Conservation (phyloP, 2,329 filamentous ascomycete genomes). For the Clonostachys rosea region DNA sequence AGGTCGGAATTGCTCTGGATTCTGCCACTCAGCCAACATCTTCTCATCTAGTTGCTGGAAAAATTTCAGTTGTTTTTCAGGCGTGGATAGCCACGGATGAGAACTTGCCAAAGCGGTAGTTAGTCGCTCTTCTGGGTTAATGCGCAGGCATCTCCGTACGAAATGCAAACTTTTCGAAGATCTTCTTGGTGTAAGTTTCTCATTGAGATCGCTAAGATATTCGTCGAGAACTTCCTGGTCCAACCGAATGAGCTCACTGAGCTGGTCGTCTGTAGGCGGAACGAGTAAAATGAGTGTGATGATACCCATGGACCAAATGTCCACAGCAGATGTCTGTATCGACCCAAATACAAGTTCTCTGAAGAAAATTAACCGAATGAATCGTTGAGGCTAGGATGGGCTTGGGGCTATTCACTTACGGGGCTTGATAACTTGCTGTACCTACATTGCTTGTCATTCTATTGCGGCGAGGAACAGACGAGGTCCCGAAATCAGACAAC, state of each 20-base stretch:
- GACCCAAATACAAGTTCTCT: conserved; percentile 1
- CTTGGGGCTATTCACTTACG: conserved; percentile 29
- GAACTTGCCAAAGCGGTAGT: conserved; percentile 15
- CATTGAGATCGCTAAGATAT: conserved; percentile 9
- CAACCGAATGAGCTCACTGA: conserved; percentile 17
- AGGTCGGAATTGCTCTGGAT: conserved; percentile 4
- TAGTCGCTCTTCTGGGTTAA: conserved; percentile 15
- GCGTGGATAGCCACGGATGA: conserved; percentile 26
- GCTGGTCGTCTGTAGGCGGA: conserved; percentile 8
- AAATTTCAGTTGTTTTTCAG: conserved; percentile 18
- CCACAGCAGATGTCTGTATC: conserved; percentile 29
- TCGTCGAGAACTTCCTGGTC: conserved; percentile 14
- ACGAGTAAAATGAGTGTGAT: conserved; percentile 30
- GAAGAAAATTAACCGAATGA: conserved; percentile 29
- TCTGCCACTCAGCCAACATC: conserved; percentile 16
- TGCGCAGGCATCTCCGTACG: conserved; percentile 21
- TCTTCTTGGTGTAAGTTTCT: conserved; percentile 2
- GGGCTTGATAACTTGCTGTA: conserved; percentile 41
- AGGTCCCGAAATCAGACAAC: conserved; percentile 48
- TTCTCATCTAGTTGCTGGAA: conserved; percentile 21
- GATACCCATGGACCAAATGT: conserved; percentile 49
- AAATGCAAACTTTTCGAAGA: conserved; percentile 20
- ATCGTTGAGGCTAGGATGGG: not conserved
- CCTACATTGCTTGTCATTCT: conserved; percentile 39
- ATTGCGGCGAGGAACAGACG: conserved; percentile 31